These are phyloP conservation scores for Eimeria tenella DNA, from an alignment of 169 alveolate genomes.

Conservation along the genomic window DNA sequence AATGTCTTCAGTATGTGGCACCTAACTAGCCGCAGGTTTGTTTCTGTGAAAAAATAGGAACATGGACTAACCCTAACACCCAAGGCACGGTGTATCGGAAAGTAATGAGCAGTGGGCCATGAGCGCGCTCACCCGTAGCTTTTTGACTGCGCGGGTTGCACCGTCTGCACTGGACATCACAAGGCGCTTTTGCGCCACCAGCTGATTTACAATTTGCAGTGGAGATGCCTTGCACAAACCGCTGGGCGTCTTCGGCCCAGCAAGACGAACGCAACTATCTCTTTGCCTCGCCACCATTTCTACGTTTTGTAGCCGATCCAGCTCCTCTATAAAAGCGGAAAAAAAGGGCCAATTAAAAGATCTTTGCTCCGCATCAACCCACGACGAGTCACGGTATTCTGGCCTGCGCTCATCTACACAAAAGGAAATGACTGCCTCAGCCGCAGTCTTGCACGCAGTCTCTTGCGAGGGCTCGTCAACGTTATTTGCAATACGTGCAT, in stretches of 20 bases:
- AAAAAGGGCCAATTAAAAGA: slow-evolving; percentile 36
- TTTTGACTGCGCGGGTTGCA: too few species aligned
- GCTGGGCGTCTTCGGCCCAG: not conserved
- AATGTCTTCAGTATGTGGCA: too few species aligned
- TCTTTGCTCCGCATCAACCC: slow-evolving; percentile 23
- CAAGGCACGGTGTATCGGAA: too few species aligned
- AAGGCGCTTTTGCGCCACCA: slow-evolving; percentile 38
- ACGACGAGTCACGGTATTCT: slow-evolving; percentile 2
- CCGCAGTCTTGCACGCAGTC: not conserved
- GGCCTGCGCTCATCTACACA: slow-evolving; percentile 29
- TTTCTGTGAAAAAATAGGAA: too few species aligned
- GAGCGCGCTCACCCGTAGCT: too few species aligned
- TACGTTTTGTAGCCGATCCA: not conserved
- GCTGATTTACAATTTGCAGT: slow-evolving; percentile 12
- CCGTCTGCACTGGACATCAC: not conserved
- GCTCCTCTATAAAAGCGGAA: slow-evolving; percentile 51
- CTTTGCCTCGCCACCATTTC: not conserved
- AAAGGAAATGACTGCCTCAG: not conserved
- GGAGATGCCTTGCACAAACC: slow-evolving; percentile 1
- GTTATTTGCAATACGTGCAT: too few species aligned
- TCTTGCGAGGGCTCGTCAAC: too few species aligned
- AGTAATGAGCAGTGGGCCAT: too few species aligned
- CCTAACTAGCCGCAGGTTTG: too few species aligned
- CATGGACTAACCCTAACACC: too few species aligned
- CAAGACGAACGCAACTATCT: not conserved